Evolutionary conservation across 2,329 filamentous ascomycete genomes (phyloP), one percentile per base, ranked within the genome.

Genomic region (Penicillium sp.): DNA sequence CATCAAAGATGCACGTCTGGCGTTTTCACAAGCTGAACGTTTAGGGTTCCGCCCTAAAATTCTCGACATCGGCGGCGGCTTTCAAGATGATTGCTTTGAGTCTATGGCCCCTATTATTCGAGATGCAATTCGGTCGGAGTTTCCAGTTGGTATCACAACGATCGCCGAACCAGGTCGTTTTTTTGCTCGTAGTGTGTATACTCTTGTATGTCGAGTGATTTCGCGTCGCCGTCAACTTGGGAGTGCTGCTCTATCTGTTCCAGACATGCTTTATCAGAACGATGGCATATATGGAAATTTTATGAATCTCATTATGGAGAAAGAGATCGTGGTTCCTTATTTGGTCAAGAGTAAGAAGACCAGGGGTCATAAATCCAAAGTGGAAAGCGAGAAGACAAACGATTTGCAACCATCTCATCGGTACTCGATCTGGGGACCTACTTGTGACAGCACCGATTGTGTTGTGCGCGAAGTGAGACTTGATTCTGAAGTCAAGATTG

Each of bases 281-380:
- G 67, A 69, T 52, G 67, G 67, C 1, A 42, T 69, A 7, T 69
- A 68, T 26, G 67, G 67, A 3, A 63, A 59, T 35, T 69, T 70
- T 41, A 61, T 53, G 44, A 59, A 57, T 38, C 53, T 56, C 3
- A 53, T 58, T 25, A 50, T 57, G 22, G 63, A 64, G 35, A 50
- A 60, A 10, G 57, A 62, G 26, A 40, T 44, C 0, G 51, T 58
- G 52, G n/a, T 17, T 40, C 62, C 44, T 12, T 50, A 30, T 11
- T 45, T 54, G 25, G 31, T 64, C n/a, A 35, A 31, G 30, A 33
- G 17, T 17, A 54, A 35, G 38, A 49, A 54, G n/a, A 26, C 25
- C 12, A 49, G 38, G n/a, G 9, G 14, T 7, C 8, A 22, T 25
- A 55, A 55, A 35, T 19, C 30, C 25, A 46, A 35, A 46, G 43